phyloP scores from a whole-genome alignment of 495 filamentous ascomycete species.

The Penicillium ochrochloron region DNA sequence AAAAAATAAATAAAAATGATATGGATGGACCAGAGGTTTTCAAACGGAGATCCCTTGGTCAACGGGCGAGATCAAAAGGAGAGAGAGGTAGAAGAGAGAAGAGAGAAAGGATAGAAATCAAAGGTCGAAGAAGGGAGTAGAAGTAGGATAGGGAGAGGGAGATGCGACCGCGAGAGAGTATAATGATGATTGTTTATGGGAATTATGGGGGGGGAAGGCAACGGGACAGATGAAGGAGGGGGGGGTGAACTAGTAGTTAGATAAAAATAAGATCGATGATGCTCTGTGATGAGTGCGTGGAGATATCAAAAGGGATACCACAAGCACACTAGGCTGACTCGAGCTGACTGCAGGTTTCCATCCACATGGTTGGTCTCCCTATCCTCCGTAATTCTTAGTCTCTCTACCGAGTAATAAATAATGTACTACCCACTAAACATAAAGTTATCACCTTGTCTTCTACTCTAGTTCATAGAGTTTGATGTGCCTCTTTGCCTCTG shows the following conservation, averaged over 20 bases:
- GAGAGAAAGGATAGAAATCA: slow-evolving; percentile 14
- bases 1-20: not conserved
- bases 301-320: not conserved
- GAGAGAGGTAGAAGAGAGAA: slow-evolving; percentile 19
- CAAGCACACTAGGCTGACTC: not conserved
- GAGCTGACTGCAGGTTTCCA: not conserved
- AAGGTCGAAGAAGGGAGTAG: not conserved
- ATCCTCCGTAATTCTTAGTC: not conserved
- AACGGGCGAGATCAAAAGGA: slow-evolving; percentile 6
- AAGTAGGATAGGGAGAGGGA: not conserved
- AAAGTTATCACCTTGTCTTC: not conserved
- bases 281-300: slow-evolving; percentile 6
- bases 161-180: not conserved
- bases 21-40: slow-evolving; percentile 16
- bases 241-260: not conserved
- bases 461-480: not conserved
- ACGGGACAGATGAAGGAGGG: not conserved
- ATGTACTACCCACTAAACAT: slow-evolving; percentile 1
- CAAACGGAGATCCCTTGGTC: slow-evolving; percentile 17
- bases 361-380: not conserved
- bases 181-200: slow-evolving; percentile 13
- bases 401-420: not conserved
- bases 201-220: not conserved
- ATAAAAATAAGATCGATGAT: slow-evolving; percentile 29
- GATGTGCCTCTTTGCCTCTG: not conserved